Percentiles rank a stretch among this genome's conserved stretches.
Conservation (phyloP, 2,329 filamentous ascomycete species). For the Nothophaeocryptopus gaeumannii region DNA sequence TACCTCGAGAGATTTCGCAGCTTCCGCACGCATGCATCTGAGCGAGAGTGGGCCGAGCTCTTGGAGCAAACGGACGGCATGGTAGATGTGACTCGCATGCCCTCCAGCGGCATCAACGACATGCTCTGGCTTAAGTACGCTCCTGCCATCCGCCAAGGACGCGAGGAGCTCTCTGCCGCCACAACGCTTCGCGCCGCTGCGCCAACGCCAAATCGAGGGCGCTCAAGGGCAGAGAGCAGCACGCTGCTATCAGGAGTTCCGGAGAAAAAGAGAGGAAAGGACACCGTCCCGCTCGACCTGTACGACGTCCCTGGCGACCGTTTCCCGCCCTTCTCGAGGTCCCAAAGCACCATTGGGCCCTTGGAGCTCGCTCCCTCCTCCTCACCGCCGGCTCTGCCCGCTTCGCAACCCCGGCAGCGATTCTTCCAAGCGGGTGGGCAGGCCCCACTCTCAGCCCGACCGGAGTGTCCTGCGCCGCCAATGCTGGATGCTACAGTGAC, state of each 20-base stretch:
- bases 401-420: not conserved
- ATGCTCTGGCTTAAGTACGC: not conserved
- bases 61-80: not conserved
- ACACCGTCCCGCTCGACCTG: not conserved
- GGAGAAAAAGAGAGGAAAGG: not conserved
- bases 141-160: not conserved
- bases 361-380: not conserved
- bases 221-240: not conserved
- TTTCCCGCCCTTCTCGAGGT: not conserved
- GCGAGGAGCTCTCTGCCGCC: not conserved
- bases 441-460: not conserved
- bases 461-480: no score
- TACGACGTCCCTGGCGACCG: not conserved
- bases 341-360: not conserved
- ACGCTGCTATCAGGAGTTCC: not conserved
- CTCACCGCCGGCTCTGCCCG: not conserved
- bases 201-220: not conserved
- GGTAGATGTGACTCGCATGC: not conserved
- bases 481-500: no score
- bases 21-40: not conserved
- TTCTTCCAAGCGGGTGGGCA: not conserved
- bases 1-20: not conserved
- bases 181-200: not conserved
- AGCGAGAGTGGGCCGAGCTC: not conserved
- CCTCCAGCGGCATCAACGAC: not conserved